Percentiles rank a stretch among this genome's conserved stretches.
Conservation (phyloP, 176 grass and related monocot species). For the Triticum aestivum region IWGSC_CS_RefSeq_v2.1 NC_057798.1:208111935-208112434, state of each 20-base stretch:
- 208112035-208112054: neutral
- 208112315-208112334: neutral
- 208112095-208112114: neutral
- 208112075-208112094: conserved; percentile 6
- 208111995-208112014: neutral
- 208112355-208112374: neutral
- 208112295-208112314: neutral
- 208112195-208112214: neutral
- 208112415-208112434: neutral
- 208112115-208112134: neutral
- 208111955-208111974: neutral
- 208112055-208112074: neutral
- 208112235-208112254: neutral
- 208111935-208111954: conserved; percentile 10
- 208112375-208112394: neutral
- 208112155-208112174: neutral
- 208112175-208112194: conserved; percentile 9
- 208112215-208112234: neutral
- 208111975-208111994: neutral
- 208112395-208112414: neutral
- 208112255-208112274: neutral
- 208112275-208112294: neutral
- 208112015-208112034: neutral
- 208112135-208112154: neutral
- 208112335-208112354: neutral